Percentiles rank a stretch among this genome's conserved stretches.
Conservation (phyloP, 2,329 filamentous ascomycete genomes). For the Aspergillus sp. region DNA sequence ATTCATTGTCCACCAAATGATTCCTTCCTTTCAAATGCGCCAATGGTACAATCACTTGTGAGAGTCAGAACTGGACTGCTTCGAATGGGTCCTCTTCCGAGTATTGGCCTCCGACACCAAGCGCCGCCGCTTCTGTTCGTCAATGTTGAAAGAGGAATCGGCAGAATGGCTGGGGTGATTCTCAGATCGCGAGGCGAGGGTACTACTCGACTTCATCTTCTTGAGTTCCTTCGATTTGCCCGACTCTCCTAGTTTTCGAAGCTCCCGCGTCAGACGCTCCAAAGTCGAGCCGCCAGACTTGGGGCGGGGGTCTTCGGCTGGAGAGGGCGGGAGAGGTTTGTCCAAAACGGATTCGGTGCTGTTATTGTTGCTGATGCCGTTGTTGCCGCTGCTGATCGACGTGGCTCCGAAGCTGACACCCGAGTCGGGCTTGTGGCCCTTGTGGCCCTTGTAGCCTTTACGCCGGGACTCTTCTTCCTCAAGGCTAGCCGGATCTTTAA, state of each 20-base stretch:
- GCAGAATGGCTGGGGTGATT: slow-evolving; percentile 23
- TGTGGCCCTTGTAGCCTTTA: slow-evolving; percentile 25
- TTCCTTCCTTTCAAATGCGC: background rate
- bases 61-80: slow-evolving; percentile 13
- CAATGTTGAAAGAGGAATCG: slow-evolving; percentile 39
- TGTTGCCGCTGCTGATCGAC: slow-evolving; percentile 14
- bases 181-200: slow-evolving; percentile 38
- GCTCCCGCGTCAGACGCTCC: slow-evolving; percentile 51
- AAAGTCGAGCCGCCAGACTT: slow-evolving; percentile 40
- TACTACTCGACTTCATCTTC: slow-evolving; percentile 45
- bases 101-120: slow-evolving; percentile 40
- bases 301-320: slow-evolving; percentile 13
- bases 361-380: slow-evolving; percentile 27
- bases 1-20: background rate
- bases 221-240: slow-evolving; percentile 18
- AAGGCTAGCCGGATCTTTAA: slow-evolving; percentile 36
- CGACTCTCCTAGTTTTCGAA: slow-evolving; percentile 37
- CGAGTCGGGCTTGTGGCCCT: slow-evolving; percentile 52
- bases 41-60: slow-evolving; percentile 1
- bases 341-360: slow-evolving; percentile 25
- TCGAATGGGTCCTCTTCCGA: slow-evolving; percentile 22
- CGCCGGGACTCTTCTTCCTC: slow-evolving; percentile 17
- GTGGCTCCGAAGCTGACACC: slow-evolving; percentile 50
- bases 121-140: slow-evolving; percentile 40
- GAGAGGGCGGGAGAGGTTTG: slow-evolving; percentile 35